Base-by-base conservation (phyloP, 108 stramenopile species). In the Cyclotella atomus region DNA sequence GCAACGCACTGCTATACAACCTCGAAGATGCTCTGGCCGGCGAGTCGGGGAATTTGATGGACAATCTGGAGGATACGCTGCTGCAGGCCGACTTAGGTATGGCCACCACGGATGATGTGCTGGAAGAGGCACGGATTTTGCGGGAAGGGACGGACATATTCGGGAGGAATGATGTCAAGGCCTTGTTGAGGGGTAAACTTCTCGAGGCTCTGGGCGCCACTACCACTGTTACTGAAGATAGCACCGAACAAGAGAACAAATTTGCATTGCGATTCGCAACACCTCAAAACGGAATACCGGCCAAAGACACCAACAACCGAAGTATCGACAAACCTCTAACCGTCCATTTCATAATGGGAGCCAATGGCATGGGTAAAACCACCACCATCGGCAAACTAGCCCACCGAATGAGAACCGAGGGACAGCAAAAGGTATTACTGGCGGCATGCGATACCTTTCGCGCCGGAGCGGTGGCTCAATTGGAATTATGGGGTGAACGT, bases 341-440 rank as follows among this genome's bases (percentile, higher is more conserved):
- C 0, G 84, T 94, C 0, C 73, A 90, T 1, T 94, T 91, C 54
- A 70, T 94, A 23, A 85, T 94, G 89, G 90, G 93, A 17, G 93
- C 91, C 46, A 94, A 94, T 68, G 93, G 93, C 0, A 97, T 98
- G 95, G 97, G 97, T 12, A 98, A 98, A 69, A 96, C 93, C 17
- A 97, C 97, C 1, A 95, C 97, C 28, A 94, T 97, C 50, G 97
- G 96, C n/a, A 98, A 98, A 86, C 65, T 97, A 25, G 96, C 97
- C 8, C 69, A 90, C 75, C 89, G 96, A 19, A 70, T 98, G 5
- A 59, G 78, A 33, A 73, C 69, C 14, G 95, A 97, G 54, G 88
- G 91, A 7, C 83, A 87, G n/a, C 88, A 91, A 70, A 95, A 84
- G 23, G 95, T 97, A 15, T 69, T 97, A 25, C 19, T 98, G 46